A percentile compares a stretch with the other conserved stretches of the same genome.
These are phyloP conservation scores for Dictyostelium discoideum DNA, from an alignment of 78 protist genomes.

Conservation along the genomic window dicty_2.7 NC_007088.5:2450501-2451000, in stretches of 20 bases:
- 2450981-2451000: no score
- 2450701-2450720: no score
- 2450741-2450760: neutral
- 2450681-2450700: no score
- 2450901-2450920: no score
- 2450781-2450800: neutral
- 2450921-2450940: no score
- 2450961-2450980: no score
- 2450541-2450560: neutral
- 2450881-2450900: neutral
- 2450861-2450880: neutral
- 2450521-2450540: conserved; percentile 24
- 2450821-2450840: neutral
- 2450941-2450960: no score
- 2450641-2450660: neutral
- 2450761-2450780: neutral
- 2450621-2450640: neutral
- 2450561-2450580: conserved; percentile 8
- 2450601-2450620: conserved; percentile 6
- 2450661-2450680: neutral
- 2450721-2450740: neutral
- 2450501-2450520: conserved; percentile 28
- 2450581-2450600: conserved; percentile 11
- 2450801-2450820: neutral
- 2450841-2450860: neutral